These are phyloP conservation scores for Mycena vitilis DNA, from an alignment of 768 basidiomycete genomes.

Conservation along the genomic window DNA sequence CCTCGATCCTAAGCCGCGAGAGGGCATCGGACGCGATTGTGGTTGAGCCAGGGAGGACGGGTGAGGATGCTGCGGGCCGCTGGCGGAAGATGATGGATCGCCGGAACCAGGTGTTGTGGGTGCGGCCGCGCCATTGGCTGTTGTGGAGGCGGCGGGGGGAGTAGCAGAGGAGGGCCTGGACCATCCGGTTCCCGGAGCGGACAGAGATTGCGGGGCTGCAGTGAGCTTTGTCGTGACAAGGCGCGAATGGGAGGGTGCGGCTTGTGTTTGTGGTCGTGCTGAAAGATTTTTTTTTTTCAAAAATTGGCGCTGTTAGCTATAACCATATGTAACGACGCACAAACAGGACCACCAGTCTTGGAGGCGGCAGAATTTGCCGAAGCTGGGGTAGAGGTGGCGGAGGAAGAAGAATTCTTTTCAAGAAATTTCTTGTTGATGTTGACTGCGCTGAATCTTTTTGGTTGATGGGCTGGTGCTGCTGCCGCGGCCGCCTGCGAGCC, in stretches of 20 bases:
- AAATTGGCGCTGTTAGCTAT: conserved; percentile 14
- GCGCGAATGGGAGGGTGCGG: conserved; percentile 74
- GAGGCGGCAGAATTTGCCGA: conserved; percentile 55
- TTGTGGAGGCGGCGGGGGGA: conserved; percentile 70
- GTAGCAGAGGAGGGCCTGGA: conserved; percentile 82
- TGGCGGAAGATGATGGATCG: conserved; percentile 14
- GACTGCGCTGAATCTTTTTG: conserved; percentile 89
- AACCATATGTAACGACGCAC: conserved; percentile 52
- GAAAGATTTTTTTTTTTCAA: conserved; percentile 26
- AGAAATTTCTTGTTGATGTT: conserved; percentile 98
- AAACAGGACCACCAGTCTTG: conserved; percentile 64
- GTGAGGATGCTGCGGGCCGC: conserved; percentile 22
- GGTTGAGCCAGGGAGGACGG: conserved; percentile 18
- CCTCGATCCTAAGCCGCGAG: conserved; percentile 21
- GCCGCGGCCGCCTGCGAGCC: conserved; percentile 52
- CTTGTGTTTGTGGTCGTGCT: conserved; percentile 71
- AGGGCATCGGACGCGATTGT: conserved; percentile 21
- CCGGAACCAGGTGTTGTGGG: conserved; percentile 24
- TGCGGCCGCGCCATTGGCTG: conserved; percentile 50
- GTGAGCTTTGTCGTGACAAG: conserved; percentile 92
- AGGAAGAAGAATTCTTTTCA: conserved; percentile 79
- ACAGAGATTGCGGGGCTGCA: conserved; percentile 66
- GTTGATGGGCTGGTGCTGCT: conserved; percentile 55
- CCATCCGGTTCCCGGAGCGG: conserved; percentile 76
- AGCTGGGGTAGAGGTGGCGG: conserved; percentile 59